Base-by-base conservation (phyloP, 495 filamentous ascomycete species). In the Aspergillus cavernicola region DNA sequence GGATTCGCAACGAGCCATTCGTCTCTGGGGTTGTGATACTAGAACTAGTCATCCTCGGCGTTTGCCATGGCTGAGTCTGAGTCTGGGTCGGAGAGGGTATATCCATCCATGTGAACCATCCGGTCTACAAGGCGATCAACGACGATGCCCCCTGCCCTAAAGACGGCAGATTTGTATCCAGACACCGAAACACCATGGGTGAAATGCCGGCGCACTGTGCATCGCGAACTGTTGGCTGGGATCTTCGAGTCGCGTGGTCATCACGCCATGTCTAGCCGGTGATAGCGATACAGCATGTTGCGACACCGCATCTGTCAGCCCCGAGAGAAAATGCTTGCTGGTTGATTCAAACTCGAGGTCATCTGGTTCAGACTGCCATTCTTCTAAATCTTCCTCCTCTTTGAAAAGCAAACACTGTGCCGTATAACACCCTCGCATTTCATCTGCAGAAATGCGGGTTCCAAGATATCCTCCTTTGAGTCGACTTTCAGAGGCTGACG, bases 371-470 rank as follows among this genome's bases (percentile, higher is more conserved):
- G 13, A 31, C 33, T 50, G 9, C 46, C 33, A 50, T 13, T 15
- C n/a, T 29, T 6, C 2, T 24, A 41, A 20, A 9, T 44, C 41
- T 6, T 11, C 5, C 12, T 5, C 42, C 26, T 31, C 8, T 32
- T 48, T 39, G 12, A 20, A 2, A 8, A 28, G 4, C 10, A 50
- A 31, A n/a, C 35, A 50, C 33, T 50, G 46, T 12, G 29, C 33
- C 10, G 20, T 50, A 13, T 22, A 19, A 31, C 45, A 49, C 19
- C 32, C 46, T 11, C 11, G 32, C 46, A 50, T 50, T 23, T 50
- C 46, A 12, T 26, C 20, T 9, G 4, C 24, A 9, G 24, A 28
- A 9, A 9, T 23, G 2, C 13, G 46, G 36, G 20, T 29, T 15
- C 46, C 11, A 11, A 35, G 19, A n/a, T 36, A 36, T 11, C 2